phyloP scores from a whole-genome alignment of 2,329 filamentous ascomycete species.

The Penicillium capsulatum region DNA sequence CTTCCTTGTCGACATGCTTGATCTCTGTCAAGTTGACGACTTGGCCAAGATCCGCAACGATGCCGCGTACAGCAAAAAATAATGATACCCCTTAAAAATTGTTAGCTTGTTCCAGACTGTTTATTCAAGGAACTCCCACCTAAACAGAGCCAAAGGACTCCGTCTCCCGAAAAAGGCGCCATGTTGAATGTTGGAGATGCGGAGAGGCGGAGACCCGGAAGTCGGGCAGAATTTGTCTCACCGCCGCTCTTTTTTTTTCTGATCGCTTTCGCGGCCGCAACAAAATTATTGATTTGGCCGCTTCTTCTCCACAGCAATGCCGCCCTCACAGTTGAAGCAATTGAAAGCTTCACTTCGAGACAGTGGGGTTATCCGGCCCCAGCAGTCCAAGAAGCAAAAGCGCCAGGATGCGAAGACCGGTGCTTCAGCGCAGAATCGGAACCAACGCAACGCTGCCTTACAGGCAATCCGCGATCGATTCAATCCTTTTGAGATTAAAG shows the following conservation, averaged over 20 bases:
- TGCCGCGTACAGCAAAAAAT: slow-evolving; percentile 51
- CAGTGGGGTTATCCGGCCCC: slow-evolving; percentile 82
- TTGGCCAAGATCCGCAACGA: slow-evolving; percentile 51
- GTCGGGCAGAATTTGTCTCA: slow-evolving; percentile 1
- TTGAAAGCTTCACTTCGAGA: slow-evolving; percentile 87
- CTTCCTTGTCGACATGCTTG: slow-evolving; percentile 59
- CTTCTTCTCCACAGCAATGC: slow-evolving; percentile 56
- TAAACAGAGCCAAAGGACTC: slow-evolving; percentile 39
- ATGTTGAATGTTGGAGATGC: slow-evolving; percentile 24
- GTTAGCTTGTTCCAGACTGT: neutral
- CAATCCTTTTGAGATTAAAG: slow-evolving; percentile 95
- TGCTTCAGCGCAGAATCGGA: slow-evolving; percentile 66
- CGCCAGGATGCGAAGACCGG: slow-evolving; percentile 66
- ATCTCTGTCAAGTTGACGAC: slow-evolving; percentile 54
- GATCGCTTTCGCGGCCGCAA: slow-evolving; percentile 23
- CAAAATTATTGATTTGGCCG: slow-evolving; percentile 21
- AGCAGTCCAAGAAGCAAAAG: slow-evolving; percentile 93
- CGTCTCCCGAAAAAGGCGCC: slow-evolving; percentile 35
- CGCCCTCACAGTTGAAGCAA: slow-evolving; percentile 93
- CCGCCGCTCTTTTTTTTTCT: slow-evolving; percentile 21
- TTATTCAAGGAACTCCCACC: slow-evolving; percentile 21
- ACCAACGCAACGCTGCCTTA: slow-evolving; percentile 72
- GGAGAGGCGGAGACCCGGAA: slow-evolving; percentile 29
- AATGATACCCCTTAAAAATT: slow-evolving; percentile 36
- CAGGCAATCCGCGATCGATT: slow-evolving; percentile 89